Base-by-base conservation (phyloP, 108 stramenopile genomes). In the Pseudonitzschia multiseries region DNA sequence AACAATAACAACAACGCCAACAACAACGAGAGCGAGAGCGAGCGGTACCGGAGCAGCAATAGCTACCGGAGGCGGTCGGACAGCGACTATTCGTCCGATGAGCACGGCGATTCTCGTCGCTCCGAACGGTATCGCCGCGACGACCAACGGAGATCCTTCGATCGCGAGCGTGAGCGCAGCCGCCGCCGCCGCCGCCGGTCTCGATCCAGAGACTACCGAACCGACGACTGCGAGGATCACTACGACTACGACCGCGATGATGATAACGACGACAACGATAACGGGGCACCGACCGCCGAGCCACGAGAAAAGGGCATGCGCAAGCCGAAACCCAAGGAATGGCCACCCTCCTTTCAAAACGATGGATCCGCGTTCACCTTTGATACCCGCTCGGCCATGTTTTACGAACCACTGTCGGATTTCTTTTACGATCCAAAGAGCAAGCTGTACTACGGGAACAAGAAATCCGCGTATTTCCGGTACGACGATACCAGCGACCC, bases 361-460 rank as follows among this genome's bases (percentile, higher is more conserved):
- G 70, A 76, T n/a, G 88, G 89, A 0, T 83, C 87, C 8, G 77
- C 81, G 0, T 94, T 82, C 78, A 74, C 89, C 6, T 92, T 94
- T 69, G 90, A 94, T 73, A 57, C 83, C 20, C 69, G 88, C 27
- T 86, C 87, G 4, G 88, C 83, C n/a, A 89, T 90, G 83, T 94
- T 94, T 64, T 92, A 90, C 64, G 87, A 94, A 61, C 80, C 84
- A n/a, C 18, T 71, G 1, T 83, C 83, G 53, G 83, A 92, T 67
- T 94, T 94, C 54, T 94, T 88, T 64, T 92, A 90, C 65, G 90
- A 92, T 71, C 93, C 93, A 48, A 92, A 92, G 69, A 86, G 83
- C 42, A 91, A 91, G 52, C 67, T 91, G 10, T 94, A 94, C 66
- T 92, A 90, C 62, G 78, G 83, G 24, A 90, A 84, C 51, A 80